Base-by-base conservation (phyloP, 139 green algal species). In the Coccomyxa sp. region DNA sequence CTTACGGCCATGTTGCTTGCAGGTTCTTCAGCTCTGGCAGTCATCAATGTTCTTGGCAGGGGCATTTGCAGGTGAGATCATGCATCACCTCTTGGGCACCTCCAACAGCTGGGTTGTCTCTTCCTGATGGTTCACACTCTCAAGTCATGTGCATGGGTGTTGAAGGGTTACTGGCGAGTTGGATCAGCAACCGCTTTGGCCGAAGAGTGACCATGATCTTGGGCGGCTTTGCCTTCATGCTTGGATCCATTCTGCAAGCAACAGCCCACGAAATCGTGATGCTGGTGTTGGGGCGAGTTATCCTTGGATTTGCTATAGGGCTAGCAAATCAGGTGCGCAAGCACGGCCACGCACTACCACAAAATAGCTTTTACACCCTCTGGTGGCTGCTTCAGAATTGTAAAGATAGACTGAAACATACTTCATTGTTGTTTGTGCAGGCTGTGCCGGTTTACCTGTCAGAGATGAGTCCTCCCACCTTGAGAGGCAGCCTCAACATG, bases 381-480 rank as follows among this genome's bases (percentile, higher is more conserved):
- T n/a, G n/a, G n/a, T n/a, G 63, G 63, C 63, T 71, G 7, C 9
- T 25, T 71, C n/a, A n/a, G n/a, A n/a, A n/a, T n/a, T n/a, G n/a
- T n/a, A n/a, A n/a, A n/a, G n/a, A n/a, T n/a, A n/a, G n/a, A n/a
- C n/a, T n/a, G n/a, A n/a, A n/a, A n/a, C n/a, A n/a, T n/a, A n/a
- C n/a, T n/a, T n/a, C n/a, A n/a, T n/a, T n/a, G n/a, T n/a, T 71
- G 21, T 25, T 71, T 21, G 63, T 38, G 71, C 71, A 77, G 71
- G 71, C 71, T 32, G 21, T 30, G 23, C 82, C 85, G 0, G 30
- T 88, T 28, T 88, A 88, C 68, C 74, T 85, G 12, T 88, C 85
- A n/a, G 85, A 88, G 68, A 82, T 88, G 85, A 81, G 81, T 32
- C 85, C 85, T 0, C 67, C 30, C 38, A 45, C 66, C 7, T 60